Evolutionary conservation across 2,329 filamentous ascomycete species (phyloP), one percentile per base, ranked within the genome.

Genomic region (Helicocarpus griseus): DNA sequence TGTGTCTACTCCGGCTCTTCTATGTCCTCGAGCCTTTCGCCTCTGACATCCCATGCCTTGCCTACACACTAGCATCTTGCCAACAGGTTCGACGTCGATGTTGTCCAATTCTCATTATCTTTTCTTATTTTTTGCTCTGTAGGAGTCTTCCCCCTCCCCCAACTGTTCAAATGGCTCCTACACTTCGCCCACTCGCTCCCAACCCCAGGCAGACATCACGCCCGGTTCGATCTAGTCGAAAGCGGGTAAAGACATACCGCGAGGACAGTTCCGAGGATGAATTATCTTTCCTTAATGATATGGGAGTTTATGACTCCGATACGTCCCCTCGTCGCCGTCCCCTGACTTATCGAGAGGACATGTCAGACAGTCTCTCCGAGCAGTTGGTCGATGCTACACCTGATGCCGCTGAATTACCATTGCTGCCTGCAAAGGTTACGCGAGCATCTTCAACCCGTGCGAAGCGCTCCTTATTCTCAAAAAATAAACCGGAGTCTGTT

Each of bases 161-260:
- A 28, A 17, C 19, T 49, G 24, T 43, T 41, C 38, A 4, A 17
- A 70, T 70, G 67, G 61, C 65, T 53, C 58, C 62, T 21, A 59
- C 57, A 17, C 53, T 55, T 40, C 61, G 58, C 36, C 54, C 60
- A 24, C 50, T 59, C 38, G 54, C 57, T 14, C 17, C 17, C 2
- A 33, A 22, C 28, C 36, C 36, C 8, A 46, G 29, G 14, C 53
- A 39, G 29, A 56, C 57, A 48, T 61, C 65, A 48, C 64, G 65
- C 11, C 68, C 68, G 17, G 51, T 68, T 36, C 67, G 69, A 28
- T 61, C 62, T 26, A 67, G 57, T 56, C 67, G 68, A 51, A 65
- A 60, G 7, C 61, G 59, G 48, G 63, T 71, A 26, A 54, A 62
- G 39, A 65, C 67, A 26, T 72, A 72, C 49, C 61, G 67, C 35